Evolutionary conservation across 139 green algal genomes (phyloP), one percentile per base, ranked within the genome.

Genomic region (Pedinophyceae sp.): DNA sequence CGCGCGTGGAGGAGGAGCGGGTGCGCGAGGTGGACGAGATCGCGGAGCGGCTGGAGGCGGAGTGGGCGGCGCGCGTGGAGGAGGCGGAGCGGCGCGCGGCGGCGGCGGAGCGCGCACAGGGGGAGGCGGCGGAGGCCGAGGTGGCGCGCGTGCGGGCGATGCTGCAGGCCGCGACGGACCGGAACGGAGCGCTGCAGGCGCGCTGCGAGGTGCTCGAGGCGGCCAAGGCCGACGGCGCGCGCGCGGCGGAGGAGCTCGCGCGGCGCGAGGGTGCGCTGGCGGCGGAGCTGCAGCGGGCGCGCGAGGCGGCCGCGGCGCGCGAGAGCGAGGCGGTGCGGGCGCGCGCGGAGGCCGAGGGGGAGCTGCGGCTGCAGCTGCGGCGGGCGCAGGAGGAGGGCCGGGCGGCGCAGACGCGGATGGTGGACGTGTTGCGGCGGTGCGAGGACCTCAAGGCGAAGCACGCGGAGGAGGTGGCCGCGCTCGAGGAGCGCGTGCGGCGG

Each of bases 401-500:
- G n/a, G n/a, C n/a, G n/a, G n/a, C n/a, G n/a, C n/a, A n/a, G n/a
- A n/a, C n/a, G n/a, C n/a, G 34, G 34, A 19, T 43, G 34, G 34
- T 7, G 10, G 34, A 43, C 34, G 34, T 43, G 34, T 43, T 7
- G 13, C 34, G 34, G 10, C 10, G 34, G 34, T 19, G 7, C 10
- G 34, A 50, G 28, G 23, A 34, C 20, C 30, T 30, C 34, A 27
- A 50, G 27, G 26, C 30, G 34, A 40, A 40, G 27, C 38, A 51
- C 34, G n/a, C 39, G 34, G 20, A 38, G 23, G 52, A 66, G 58
- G 46, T 68, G 40, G 56, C n/a, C 15, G 24, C 40, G 18, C 19
- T 64, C 29, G 41, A 67, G 46, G 27, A 16, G 18, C 59, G 64
- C 13, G 57, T 67, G 16, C 30, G 46, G 7, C 53, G 19, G 10